These are phyloP conservation scores for Wickerhamomyces sp. DNA, from an alignment of 1,139 yeast species.

Conservation along the genomic window DNA sequence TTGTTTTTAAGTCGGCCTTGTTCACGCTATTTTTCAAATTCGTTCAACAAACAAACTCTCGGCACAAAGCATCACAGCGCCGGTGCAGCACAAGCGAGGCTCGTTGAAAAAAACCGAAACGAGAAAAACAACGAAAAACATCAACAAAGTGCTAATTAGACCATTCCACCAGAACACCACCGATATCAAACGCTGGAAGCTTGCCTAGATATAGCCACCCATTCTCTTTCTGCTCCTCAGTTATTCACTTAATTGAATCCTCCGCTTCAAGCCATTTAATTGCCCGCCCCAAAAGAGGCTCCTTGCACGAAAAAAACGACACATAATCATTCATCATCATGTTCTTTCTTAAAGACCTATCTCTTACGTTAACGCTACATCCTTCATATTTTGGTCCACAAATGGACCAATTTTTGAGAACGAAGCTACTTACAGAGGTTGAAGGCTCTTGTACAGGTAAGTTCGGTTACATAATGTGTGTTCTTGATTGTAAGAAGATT, in stretches of 20 bases:
- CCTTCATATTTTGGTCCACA: conserved; percentile 98
- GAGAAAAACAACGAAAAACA: neutral
- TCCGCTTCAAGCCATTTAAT: neutral
- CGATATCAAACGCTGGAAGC: conserved; percentile 2
- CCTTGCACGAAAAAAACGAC: no score
- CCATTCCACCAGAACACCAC: neutral
- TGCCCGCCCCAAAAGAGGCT: neutral
- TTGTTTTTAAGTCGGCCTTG: no score
- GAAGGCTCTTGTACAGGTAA: conserved; percentile 99
- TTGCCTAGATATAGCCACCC: neutral
- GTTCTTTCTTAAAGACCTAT: conserved; percentile 69
- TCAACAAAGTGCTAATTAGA: neutral
- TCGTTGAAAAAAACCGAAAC: neutral
- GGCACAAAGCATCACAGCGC: conserved; percentile 21
- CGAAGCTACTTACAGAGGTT: conserved; percentile 87
- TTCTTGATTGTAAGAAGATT: conserved; percentile 87
- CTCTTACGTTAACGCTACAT: conserved; percentile 86
- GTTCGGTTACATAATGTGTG: conserved; percentile 96
- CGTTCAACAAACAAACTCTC: conserved; percentile 25
- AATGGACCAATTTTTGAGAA: conserved; percentile 89
- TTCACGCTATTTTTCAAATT: neutral
- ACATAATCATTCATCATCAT: conserved; percentile 14
- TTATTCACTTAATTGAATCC: neutral
- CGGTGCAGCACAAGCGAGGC: neutral
- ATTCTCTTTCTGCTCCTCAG: neutral